phyloP scores from a whole-genome alignment of 306 rosid species.

The Trichosanthes truncata region DNA sequence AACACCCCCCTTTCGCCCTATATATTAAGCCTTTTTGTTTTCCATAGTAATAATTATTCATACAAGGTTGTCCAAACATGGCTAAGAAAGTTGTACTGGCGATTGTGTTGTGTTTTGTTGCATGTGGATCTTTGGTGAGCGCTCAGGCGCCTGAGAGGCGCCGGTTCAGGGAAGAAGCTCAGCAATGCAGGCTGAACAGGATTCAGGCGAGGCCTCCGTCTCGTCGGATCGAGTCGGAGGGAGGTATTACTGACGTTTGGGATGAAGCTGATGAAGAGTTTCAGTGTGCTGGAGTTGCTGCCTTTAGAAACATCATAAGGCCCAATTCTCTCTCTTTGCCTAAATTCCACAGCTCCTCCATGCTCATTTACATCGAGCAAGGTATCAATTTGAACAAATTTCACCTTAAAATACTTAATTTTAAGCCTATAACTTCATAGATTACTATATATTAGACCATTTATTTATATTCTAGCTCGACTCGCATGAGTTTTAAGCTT shows the following conservation, averaged over 20 bases:
- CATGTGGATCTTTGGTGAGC: background rate
- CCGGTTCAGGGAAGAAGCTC: constrained; percentile 1
- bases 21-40: no score
- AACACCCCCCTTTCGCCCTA: no score
- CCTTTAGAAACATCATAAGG: background rate
- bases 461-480: no score
- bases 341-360: constrained; percentile 5
- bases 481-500: no score
- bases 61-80: background rate
- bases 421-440: no score
- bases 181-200: constrained; percentile 12
- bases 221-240: constrained; percentile 13
- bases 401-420: background rate
- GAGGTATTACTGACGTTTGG: constrained; percentile 13
- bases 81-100: background rate
- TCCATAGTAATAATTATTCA: no score
- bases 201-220: background rate
- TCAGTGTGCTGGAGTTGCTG: constrained; percentile 17
- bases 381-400: background rate
- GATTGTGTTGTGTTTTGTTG: constrained; percentile 1
- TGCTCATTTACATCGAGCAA: constrained; percentile 14
- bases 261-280: constrained; percentile 6
- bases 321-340: constrained; percentile 13
- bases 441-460: no score
- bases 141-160: background rate